Percentiles rank a stretch among this genome's conserved stretches.
These are phyloP conservation scores for Fusarium multiceps DNA, from an alignment of 2,329 filamentous ascomycete species.

Conservation along the genomic window DNA sequence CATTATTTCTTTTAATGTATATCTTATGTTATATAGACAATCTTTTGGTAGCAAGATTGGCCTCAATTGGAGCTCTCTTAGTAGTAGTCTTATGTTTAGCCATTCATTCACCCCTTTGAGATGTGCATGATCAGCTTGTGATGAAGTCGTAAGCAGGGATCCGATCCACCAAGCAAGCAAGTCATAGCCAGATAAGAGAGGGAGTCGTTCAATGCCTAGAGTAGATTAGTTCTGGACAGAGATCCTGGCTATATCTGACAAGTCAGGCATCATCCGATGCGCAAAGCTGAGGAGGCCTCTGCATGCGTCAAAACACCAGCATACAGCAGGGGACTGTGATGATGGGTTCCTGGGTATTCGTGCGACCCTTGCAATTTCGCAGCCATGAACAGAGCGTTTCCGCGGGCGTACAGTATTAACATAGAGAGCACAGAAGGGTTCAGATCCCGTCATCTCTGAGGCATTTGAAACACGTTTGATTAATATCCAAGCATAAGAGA, in stretches of 20 bases:
- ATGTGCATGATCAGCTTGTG: neutral
- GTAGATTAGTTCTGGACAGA: neutral
- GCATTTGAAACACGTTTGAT: conserved; percentile 6
- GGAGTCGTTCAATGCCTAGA: neutral
- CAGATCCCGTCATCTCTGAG: neutral
- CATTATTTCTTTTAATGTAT: neutral
- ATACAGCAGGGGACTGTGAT: neutral
- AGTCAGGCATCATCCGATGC: neutral
- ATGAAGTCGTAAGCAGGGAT: neutral
- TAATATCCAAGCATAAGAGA: neutral
- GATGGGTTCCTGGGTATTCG: neutral
- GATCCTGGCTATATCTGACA: neutral
- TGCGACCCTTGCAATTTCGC: neutral
- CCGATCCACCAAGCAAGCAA: neutral
- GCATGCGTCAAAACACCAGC: neutral
- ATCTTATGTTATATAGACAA: neutral
- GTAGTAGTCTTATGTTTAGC: neutral
- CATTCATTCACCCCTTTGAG: neutral
- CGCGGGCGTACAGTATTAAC: neutral
- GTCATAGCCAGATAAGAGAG: neutral
- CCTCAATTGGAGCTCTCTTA: neutral
- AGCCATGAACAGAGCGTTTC: neutral
- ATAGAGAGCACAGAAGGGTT: neutral
- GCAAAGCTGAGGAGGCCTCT: neutral
- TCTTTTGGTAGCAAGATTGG: neutral